Percentiles rank a stretch among this genome's conserved stretches.
Conservation (phyloP, 306 rosid species). For the Carpinus fangiana region DNA sequence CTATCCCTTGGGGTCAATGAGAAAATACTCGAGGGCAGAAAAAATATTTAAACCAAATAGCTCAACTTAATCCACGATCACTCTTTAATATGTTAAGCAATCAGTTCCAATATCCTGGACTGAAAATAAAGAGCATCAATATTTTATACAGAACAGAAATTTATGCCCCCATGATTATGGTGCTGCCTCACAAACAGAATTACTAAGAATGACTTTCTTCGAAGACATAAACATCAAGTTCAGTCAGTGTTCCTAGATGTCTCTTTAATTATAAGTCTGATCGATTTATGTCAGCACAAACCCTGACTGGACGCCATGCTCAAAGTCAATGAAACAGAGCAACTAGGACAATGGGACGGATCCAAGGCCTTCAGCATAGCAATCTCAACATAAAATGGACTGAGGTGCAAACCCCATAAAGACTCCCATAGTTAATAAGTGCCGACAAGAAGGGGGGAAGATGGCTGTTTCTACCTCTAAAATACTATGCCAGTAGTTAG, state of each 20-base stretch:
- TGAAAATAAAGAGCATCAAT: neutral
- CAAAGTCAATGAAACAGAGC: neutral
- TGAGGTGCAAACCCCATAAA: neutral
- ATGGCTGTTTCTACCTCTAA: neutral
- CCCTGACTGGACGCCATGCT: neutral
- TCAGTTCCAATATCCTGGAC: neutral
- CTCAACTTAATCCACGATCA: neutral
- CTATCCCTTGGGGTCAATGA: no score
- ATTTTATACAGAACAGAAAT: neutral
- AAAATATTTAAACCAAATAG: neutral
- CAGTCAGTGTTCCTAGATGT: neutral
- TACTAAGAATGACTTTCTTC: neutral
- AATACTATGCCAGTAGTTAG: neutral
- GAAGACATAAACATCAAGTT: neutral
- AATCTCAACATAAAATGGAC: neutral
- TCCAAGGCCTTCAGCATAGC: conserved; percentile 2
- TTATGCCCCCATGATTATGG: neutral
- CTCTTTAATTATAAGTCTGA: neutral
- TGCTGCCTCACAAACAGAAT: neutral
- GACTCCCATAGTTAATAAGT: neutral
- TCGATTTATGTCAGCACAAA: neutral
- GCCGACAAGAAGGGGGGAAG: neutral
- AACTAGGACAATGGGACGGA: neutral
- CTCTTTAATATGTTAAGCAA: neutral
- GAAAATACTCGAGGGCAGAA: neutral